These are phyloP conservation scores for Trichoderma brevicompactum DNA, from an alignment of 2,329 filamentous ascomycete species.

Conservation along the genomic window DNA sequence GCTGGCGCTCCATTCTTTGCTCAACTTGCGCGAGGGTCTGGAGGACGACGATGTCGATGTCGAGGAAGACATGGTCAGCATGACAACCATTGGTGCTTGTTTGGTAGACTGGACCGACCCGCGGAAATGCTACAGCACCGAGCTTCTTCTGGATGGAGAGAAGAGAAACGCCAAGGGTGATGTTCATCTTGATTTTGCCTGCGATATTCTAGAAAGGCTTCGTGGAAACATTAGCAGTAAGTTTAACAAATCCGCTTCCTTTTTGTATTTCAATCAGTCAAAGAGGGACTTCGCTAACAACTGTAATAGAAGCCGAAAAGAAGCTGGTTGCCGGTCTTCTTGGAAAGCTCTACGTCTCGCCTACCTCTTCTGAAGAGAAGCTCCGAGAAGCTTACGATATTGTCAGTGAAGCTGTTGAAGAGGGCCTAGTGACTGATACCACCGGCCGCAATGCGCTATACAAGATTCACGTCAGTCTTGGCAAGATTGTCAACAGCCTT, in stretches of 20 bases:
- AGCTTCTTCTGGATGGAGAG: slow-evolving; percentile 56
- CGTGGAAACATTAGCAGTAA: slow-evolving; percentile 69
- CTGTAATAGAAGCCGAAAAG: slow-evolving; percentile 74
- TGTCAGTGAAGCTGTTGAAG: slow-evolving; percentile 66
- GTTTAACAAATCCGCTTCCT: slow-evolving; percentile 38
- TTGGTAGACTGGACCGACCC: slow-evolving; percentile 96
- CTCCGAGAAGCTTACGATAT: slow-evolving; percentile 62
- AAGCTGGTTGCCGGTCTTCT: slow-evolving; percentile 79
- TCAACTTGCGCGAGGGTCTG: slow-evolving; percentile 71
- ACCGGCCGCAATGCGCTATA: slow-evolving; percentile 67
- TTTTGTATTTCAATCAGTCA: not conserved
- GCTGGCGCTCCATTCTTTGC: slow-evolving; percentile 73
- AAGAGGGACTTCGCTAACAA: slow-evolving; percentile 37
- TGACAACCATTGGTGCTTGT: slow-evolving; percentile 78
- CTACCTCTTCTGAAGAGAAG: slow-evolving; percentile 64
- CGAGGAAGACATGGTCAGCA: slow-evolving; percentile 76
- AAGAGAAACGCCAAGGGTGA: slow-evolving; percentile 72
- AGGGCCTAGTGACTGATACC: slow-evolving; percentile 62
- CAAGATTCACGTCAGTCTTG: slow-evolving; percentile 69
- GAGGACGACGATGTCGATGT: slow-evolving; percentile 78
- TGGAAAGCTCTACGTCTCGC: slow-evolving; percentile 78
- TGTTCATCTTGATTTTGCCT: slow-evolving; percentile 79
- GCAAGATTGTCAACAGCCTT: slow-evolving; percentile 68
- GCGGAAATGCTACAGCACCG: slow-evolving; percentile 69
- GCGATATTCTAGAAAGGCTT: slow-evolving; percentile 75